A percentile compares a stretch with the other conserved stretches of the same genome.
Conservation (phyloP, 352 stramenopile genomes). For the Peronospora belbahrii region DNA sequence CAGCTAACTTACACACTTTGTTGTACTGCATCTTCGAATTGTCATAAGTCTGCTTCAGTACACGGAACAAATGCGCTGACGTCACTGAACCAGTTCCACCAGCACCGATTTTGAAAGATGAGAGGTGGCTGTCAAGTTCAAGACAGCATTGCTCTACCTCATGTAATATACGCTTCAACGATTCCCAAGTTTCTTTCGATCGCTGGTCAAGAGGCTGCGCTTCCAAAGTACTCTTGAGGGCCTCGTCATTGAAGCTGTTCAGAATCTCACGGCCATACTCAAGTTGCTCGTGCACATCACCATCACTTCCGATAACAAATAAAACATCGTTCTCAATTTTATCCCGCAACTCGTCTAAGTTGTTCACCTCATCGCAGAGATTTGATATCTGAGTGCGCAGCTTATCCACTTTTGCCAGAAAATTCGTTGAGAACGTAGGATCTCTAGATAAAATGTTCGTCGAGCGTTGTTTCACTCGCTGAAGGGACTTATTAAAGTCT, state of each 20-base stretch:
- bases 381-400: conserved; percentile 31
- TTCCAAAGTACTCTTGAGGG: conserved; percentile 50
- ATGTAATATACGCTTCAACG: conserved; percentile 38
- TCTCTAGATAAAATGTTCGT: conserved; percentile 37
- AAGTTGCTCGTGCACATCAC: conserved; percentile 67
- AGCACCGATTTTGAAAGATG: conserved; percentile 25
- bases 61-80: conserved; percentile 49
- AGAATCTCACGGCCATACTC: conserved; percentile 65
- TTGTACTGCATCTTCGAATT: conserved; percentile 74
- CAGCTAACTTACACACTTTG: conserved; percentile 39
- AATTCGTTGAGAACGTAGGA: conserved; percentile 18
- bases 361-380: conserved; percentile 47
- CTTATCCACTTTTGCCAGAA: conserved; percentile 25
- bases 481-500: conserved; percentile 56
- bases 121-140: conserved; percentile 45
- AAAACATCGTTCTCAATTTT: conserved; percentile 63
- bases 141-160: conserved; percentile 45
- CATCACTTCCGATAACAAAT: conserved; percentile 71
- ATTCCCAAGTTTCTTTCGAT: conserved; percentile 46
- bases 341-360: conserved; percentile 46
- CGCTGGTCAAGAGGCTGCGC: conserved; percentile 61
- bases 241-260: conserved; percentile 58
- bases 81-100: conserved; percentile 18
- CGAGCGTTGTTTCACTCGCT: conserved; percentile 37
- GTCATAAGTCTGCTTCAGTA: conserved; percentile 70